These are phyloP conservation scores for Scedosporium aurantiacum DNA, from an alignment of 2,329 filamentous ascomycete species.

Conservation along the genomic window DNA sequence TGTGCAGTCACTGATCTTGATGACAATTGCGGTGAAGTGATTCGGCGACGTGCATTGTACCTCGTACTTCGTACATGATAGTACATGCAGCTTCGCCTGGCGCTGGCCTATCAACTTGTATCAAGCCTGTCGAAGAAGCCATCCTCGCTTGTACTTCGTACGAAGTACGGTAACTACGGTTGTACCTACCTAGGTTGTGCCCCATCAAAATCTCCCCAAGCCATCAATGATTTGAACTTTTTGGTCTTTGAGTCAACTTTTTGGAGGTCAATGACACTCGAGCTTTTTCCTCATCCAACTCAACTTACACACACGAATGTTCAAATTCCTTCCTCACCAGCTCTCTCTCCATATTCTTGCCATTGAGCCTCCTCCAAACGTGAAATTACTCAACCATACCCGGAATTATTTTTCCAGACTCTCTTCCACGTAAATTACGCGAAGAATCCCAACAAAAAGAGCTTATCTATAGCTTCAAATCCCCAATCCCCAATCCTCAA, in stretches of 20 bases:
- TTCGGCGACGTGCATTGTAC: background rate
- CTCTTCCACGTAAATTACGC: background rate
- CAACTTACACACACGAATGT: background rate
- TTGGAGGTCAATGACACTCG: background rate
- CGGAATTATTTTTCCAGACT: background rate
- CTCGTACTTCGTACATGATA: background rate
- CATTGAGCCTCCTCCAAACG: background rate
- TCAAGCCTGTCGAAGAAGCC: no score
- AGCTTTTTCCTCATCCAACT: background rate
- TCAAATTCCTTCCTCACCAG: background rate
- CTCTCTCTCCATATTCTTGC: background rate
- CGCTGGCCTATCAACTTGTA: background rate
- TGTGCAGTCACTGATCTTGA: background rate
- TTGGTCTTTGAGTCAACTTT: background rate
- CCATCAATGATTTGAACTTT: background rate
- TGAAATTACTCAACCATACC: background rate
- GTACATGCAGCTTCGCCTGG: background rate
- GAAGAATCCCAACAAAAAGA: background rate
- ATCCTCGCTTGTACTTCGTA: background rate
- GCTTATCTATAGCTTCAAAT: background rate
- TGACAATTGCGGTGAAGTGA: slow-evolving; percentile 1
- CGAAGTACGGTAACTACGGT: no score
- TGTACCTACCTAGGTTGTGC: background rate
- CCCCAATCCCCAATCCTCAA: background rate
- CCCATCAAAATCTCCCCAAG: background rate